Percentiles rank a stretch among this genome's conserved stretches.
phyloP scores from a whole-genome alignment of 2,329 filamentous ascomycete genomes.

The Ploettnerulaceae sp. region DNA sequence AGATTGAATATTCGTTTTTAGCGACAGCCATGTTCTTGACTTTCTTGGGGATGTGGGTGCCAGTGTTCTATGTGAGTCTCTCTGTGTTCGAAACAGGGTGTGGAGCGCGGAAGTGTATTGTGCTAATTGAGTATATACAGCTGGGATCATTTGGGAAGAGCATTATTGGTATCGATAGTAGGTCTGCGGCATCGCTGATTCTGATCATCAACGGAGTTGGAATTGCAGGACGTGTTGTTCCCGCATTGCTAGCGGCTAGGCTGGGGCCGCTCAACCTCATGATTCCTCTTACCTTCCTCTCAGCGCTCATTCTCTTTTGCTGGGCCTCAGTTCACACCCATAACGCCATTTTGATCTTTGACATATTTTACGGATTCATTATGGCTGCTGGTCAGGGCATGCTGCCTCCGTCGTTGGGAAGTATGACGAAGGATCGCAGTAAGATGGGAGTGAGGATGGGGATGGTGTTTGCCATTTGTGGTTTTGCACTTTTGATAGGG shows the following conservation, averaged over 20 bases:
- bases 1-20: constrained; percentile 41
- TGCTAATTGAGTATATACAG: constrained; percentile 5
- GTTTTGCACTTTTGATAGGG: constrained; percentile 32
- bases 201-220: constrained; percentile 50
- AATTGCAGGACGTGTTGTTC: constrained; percentile 43
- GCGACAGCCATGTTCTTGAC: constrained; percentile 35
- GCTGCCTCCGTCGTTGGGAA: constrained; percentile 45
- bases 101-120: neutral
- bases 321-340: constrained; percentile 44
- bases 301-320: constrained; percentile 35
- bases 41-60: constrained; percentile 18
- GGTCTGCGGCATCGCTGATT: constrained; percentile 43
- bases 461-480: constrained; percentile 53
- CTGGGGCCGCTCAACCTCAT: constrained; percentile 49
- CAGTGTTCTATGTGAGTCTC: constrained; percentile 21
- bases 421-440: constrained; percentile 45
- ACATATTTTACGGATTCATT: constrained; percentile 45
- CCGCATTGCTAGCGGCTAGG: constrained; percentile 41
- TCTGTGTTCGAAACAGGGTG: too few species aligned
- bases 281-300: constrained; percentile 39
- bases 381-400: constrained; percentile 45
- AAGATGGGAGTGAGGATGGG: constrained; percentile 53
- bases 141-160: constrained; percentile 37
- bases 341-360: constrained; percentile 43
- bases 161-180: constrained; percentile 34